A percentile compares a stretch with the other conserved stretches of the same genome.
Evolutionary conservation across 2,329 filamentous ascomycete species (phyloP).

Genomic region (Ustilaginoidea virens): DNA sequence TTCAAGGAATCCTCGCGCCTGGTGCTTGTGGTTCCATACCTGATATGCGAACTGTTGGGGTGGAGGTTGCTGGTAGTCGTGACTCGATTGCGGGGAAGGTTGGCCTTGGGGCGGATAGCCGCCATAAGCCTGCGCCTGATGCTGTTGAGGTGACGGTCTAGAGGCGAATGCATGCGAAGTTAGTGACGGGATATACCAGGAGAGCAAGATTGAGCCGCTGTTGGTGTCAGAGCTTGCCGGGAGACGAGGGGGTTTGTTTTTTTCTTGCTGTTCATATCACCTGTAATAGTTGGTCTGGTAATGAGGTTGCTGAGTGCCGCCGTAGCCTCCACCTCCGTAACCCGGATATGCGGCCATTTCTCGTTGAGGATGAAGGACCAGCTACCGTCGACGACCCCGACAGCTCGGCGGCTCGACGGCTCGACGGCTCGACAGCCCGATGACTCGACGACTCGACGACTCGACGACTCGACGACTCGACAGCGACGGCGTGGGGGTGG

Average conservation of each 20-base stretch:
- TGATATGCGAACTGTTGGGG: conserved; percentile 26
- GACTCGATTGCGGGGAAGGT: conserved; percentile 32
- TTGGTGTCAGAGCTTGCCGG: no score
- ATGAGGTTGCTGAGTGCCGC: conserved; percentile 23
- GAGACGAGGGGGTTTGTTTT: background rate
- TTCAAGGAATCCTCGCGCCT: conserved; percentile 16
- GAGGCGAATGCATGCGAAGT: no score
- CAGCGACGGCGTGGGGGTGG: no score
- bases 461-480: no score
- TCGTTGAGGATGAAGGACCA: conserved; percentile 1
- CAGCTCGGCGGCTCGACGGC: no score
- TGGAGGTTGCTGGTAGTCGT: conserved; percentile 26
- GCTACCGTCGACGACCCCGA: no score
- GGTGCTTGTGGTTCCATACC: conserved; percentile 8
- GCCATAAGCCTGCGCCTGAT: conserved; percentile 8
- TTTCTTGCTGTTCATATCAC: no score
- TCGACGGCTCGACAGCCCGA: no score
- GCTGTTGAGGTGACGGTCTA: conserved; percentile 4
- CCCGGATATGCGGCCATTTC: conserved; percentile 49
- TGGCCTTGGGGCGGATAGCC: conserved; percentile 30
- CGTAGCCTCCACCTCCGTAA: conserved; percentile 34
- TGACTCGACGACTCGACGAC: no score
- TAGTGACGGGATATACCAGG: no score
- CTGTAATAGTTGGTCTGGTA: conserved; percentile 17
- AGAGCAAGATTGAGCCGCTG: no score